A percentile compares a stretch with the other conserved stretches of the same genome.
These are phyloP conservation scores for Fusarium decemcellulare DNA, from an alignment of 2,329 filamentous ascomycete genomes.

Conservation along the genomic window DNA sequence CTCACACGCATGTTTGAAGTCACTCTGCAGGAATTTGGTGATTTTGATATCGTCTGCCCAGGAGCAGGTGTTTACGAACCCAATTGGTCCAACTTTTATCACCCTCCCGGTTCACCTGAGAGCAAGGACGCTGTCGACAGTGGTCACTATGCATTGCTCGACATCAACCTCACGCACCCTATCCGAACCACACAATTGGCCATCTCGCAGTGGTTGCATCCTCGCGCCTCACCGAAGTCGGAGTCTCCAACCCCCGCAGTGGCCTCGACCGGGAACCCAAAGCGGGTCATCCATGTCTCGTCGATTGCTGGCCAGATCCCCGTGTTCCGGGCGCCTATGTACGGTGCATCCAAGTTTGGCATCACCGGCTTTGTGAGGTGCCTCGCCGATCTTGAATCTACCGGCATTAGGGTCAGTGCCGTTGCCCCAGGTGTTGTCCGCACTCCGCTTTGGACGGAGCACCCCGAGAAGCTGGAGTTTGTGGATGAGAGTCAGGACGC, in stretches of 20 bases:
- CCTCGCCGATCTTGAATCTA: constrained; percentile 53
- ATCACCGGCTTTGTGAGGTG: constrained; percentile 58
- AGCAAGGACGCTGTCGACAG: constrained; percentile 49
- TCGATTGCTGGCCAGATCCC: constrained; percentile 55
- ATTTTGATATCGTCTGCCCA: constrained; percentile 59
- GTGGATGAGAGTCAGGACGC: constrained; percentile 52
- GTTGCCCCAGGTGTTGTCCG: constrained; percentile 61
- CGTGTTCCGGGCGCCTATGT: constrained; percentile 53
- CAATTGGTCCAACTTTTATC: constrained; percentile 59
- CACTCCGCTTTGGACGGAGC: constrained; percentile 62
- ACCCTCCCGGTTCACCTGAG: constrained; percentile 54
- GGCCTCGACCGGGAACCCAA: constrained; percentile 47
- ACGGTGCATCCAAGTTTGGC: constrained; percentile 56
- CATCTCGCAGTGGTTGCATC: constrained; percentile 55
- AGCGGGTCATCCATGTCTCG: constrained; percentile 55
- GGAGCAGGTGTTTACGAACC: constrained; percentile 65
- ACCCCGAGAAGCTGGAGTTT: constrained; percentile 58
- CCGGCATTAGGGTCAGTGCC: constrained; percentile 57
- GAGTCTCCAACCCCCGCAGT: constrained; percentile 10
- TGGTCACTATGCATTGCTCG: constrained; percentile 53
- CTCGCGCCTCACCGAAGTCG: constrained; percentile 16
- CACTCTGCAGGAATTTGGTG: constrained; percentile 53
- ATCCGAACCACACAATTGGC: constrained; percentile 59
- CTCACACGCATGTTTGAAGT: constrained; percentile 53
- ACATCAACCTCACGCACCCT: constrained; percentile 60